Base-by-base conservation (phyloP, 2,329 filamentous ascomycete species). In the Neofusicoccum cordaticola region DNA sequence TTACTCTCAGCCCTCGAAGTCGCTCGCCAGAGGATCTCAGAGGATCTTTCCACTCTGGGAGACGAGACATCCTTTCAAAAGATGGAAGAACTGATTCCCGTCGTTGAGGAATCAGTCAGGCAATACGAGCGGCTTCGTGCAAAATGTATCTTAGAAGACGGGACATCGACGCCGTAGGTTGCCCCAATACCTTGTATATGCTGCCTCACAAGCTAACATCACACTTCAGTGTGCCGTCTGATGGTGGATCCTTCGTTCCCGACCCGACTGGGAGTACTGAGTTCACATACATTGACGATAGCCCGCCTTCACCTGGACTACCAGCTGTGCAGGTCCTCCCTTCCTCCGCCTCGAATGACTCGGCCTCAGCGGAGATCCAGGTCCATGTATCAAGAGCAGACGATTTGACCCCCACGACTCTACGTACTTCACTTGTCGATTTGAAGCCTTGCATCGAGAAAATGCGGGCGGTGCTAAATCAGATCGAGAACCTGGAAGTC, bases 221-320 rank as follows among this genome's bases (percentile, higher is more conserved):
- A 41, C 22, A 13, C n/a, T 7, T 9, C 27, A 57, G 53, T 11
- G 19, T 17, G n/a, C 19, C 39, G 12, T 34, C 53, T 17, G 19
- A 41, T 15, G 22, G 31, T 12, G 22, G 13, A 15, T 31, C 22
- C 13, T 15, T 15, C 15, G 27, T 44, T n/a, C 12, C 35, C 27
- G 53, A 44, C 34, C 39, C 53, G 2, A 57, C 19, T 19, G 52
- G 52, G 13, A 56, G 52, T 11, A 42, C 52, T 6, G 52, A 56
- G 9, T 56, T 56, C 52, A 56, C 52, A 27, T 56, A 56, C n/a
- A 56, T 56, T 31, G 52, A 56, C 52, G 52, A 56, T 9, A 56
- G 52, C 27, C 52, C 52, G 9, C 52, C 52, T 7, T 56, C 52
- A 2, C 52, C 52, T 11, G 37, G 13, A 13, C 52, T 31, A 13